Conservation (phyloP, 768 basidiomycete genomes). For the Floccularia luteovirens region DNA sequence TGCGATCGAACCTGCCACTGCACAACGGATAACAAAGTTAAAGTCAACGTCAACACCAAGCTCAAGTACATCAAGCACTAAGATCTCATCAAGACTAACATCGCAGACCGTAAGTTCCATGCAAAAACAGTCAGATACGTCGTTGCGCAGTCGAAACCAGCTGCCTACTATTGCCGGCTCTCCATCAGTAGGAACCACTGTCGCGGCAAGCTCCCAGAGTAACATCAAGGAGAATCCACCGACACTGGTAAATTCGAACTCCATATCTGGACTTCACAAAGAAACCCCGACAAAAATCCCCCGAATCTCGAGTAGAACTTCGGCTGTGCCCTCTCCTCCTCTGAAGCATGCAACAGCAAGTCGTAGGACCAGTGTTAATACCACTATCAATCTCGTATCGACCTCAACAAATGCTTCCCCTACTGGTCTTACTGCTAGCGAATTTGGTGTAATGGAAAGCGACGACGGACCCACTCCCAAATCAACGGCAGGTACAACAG, state of each 20-base stretch:
- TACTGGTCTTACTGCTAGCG: conserved; percentile 46
- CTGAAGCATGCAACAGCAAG: conserved; percentile 45
- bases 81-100: conserved; percentile 58
- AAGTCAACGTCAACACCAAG: conserved; percentile 46
- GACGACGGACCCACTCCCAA: conserved; percentile 43
- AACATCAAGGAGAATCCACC: conserved; percentile 48
- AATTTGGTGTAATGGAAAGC: conserved; percentile 77
- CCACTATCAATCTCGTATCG: conserved; percentile 28
- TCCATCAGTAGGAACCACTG: conserved; percentile 72
- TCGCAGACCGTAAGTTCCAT: conserved; percentile 81
- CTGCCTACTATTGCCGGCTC: conserved; percentile 92
- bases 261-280: conserved; percentile 53
- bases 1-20: conserved; percentile 73
- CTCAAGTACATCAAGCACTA: conserved; percentile 25
- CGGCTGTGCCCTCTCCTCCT: conserved; percentile 67
- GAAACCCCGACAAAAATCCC: conserved; percentile 93
- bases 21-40: conserved; percentile 79
- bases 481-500: conserved; percentile 22
- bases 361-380: conserved; percentile 62
- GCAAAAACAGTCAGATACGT: conserved; percentile 82
- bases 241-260: conserved; percentile 42
- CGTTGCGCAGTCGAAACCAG: conserved; percentile 66
- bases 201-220: conserved; percentile 35
- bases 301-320: conserved; percentile 81
- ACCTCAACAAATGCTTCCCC: conserved; percentile 66